Base-by-base conservation (phyloP, 352 stramenopile genomes). In the Globisporangium parvum region DNA sequence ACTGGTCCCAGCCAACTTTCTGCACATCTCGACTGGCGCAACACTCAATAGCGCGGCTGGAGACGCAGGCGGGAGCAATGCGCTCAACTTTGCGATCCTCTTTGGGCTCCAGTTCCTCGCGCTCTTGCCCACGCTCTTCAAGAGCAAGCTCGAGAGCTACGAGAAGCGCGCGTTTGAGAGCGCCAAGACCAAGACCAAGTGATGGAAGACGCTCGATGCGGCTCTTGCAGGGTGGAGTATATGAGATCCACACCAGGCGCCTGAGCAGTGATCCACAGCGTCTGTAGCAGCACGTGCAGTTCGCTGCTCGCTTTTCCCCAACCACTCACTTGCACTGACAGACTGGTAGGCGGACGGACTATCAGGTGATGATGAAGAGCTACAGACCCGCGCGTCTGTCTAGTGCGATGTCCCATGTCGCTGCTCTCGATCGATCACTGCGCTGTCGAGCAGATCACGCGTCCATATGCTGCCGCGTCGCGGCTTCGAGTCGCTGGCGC, bases 91-190 rank as follows among this genome's bases (percentile, higher is more conserved):
- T 60, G 77, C 63, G 14, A 80, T 92, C 42, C 75, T 94, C 15
- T 94, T 94, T 52, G 63, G 72, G 57, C 68, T 94, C n/a, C 84
- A 94, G 55, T 92, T 94, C 59, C 74, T 94, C 3, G 84, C 84
- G 9, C 57, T 94, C 35, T 59, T 94, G 46, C 84, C 84, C 40
- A 94, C 82, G 33, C 59, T 94, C 6, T 90, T 94, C 63, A 94
- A 94, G 74, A 71, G 79, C 68, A 92, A 91, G 66, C 84, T 94
- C 26, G 80, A 88, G 51, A 87, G 77, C 47, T 92, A 88, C 58
- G 81, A 92, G 74, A 76, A 90, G 66, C 51, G 79, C 11, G 67
- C 77, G 20, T 92, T 92, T 54, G 79, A 87, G 31, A 37, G 31
- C 31, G 31, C 31, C 28, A 87, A 88, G 59, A 57, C 53, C 33